phyloP scores from a whole-genome alignment of 179 eudicot species.

The Nepenthes alata region DNA sequence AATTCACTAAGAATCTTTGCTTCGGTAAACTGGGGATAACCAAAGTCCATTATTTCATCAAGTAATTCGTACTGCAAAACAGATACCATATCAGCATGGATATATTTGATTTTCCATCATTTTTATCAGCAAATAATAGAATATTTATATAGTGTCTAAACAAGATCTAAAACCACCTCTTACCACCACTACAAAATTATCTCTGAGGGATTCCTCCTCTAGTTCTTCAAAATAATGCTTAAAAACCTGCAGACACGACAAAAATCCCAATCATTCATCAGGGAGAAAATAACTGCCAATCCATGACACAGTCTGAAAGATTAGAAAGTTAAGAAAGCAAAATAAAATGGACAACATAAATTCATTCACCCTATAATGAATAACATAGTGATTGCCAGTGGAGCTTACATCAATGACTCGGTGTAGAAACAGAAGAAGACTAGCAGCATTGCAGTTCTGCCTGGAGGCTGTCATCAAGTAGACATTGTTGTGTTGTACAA shows the following conservation, averaged over 20 bases:
- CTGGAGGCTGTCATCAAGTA: slow-evolving; percentile 72
- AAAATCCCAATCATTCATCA: background rate
- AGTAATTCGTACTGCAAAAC: slow-evolving; percentile 70
- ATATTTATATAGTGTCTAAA: background rate
- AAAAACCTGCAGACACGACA: slow-evolving; percentile 43
- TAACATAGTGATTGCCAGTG: slow-evolving; percentile 10
- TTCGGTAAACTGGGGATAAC: slow-evolving; percentile 89
- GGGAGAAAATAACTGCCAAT: background rate
- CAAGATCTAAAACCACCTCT: slow-evolving; percentile 6
- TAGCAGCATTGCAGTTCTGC: slow-evolving; percentile 92
- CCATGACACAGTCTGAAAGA: background rate
- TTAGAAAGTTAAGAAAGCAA: no score
- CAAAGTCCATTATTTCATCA: slow-evolving; percentile 93
- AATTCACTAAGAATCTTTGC: slow-evolving; percentile 89
- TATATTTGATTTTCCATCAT: background rate
- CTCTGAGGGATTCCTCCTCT: slow-evolving; percentile 93
- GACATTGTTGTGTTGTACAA: slow-evolving; percentile 79
- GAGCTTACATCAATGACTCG: slow-evolving; percentile 79
- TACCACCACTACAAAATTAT: slow-evolving; percentile 96
- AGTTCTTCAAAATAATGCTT: slow-evolving; percentile 87
- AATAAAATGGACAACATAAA: no score
- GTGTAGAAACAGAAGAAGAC: slow-evolving; percentile 76
- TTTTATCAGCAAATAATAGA: background rate
- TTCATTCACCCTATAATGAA: background rate
- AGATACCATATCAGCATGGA: slow-evolving; percentile 12